Evolutionary conservation across 331 rosid species (phyloP), one percentile per base, ranked within the genome.

Genomic region (Rosa hybrid): DNA sequence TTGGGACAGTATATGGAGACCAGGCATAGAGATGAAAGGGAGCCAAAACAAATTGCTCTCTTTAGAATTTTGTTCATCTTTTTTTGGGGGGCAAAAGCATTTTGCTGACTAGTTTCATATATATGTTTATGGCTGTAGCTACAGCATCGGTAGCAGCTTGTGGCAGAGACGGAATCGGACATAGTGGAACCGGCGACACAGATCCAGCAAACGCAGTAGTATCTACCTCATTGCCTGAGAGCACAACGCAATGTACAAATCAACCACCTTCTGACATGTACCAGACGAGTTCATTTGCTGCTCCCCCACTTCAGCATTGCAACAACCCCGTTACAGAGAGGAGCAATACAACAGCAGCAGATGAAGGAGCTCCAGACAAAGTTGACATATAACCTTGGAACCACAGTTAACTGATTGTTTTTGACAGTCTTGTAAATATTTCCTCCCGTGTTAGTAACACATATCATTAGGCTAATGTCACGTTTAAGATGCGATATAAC

Each of bases 301-400:
- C 90, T 77, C 93, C 92, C 23, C 95, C 84, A 44, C 83, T 88
- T 81, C 91, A 91, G 56, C 96, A 83, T 41, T 83, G 92, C 83
- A 90, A 80, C 79, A 80, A 48, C 21, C 69, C 44, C 10, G 79
- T 82, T 70, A 85, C 86, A 49, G 98, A 92, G 84, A 81, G 84
- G 84, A 87, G 78, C 73, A 84, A 44, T 59, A 78, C 69, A 34
- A 78, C 60, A 5, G 12, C 68, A 60, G 76, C 75, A 4, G 86
- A 45, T 39, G 92, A 84, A 54, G 87, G 77, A 78, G 94, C 85
- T 74, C 27, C 79, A 3, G 83, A 86, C 71, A 77, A 73, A 81
- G 80, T 76, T 87, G 90, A 92, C 56, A 50, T 65, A 0, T 10
- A 46, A 17, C 53, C 23, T 48, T 23, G 5, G 14, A 51, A 51